These are phyloP conservation scores for Delphinella strobiligena DNA, from an alignment of 2,329 filamentous ascomycete species.

Conservation along the genomic window DNA sequence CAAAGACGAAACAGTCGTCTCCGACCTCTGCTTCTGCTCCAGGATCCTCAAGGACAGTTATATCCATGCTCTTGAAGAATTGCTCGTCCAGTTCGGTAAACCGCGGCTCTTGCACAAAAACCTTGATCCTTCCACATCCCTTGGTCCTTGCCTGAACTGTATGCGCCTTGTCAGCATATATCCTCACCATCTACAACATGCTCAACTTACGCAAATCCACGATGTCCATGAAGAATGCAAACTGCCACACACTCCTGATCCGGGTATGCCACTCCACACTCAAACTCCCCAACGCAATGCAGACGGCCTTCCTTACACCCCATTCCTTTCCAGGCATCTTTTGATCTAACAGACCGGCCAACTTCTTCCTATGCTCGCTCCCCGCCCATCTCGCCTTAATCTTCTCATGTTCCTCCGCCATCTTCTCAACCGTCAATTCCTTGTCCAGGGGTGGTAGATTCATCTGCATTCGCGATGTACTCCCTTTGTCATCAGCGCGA, in stretches of 20 bases:
- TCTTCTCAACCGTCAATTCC: conserved; percentile 7
- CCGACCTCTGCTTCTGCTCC: conserved; percentile 4
- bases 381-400: conserved; percentile 3
- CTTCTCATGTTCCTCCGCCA: conserved; percentile 5
- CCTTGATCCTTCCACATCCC: conserved; percentile 4
- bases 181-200: background rate
- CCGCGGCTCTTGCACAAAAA: conserved; percentile 19
- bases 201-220: conserved; percentile 8
- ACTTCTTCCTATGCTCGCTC: conserved; percentile 1
- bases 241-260: conserved; percentile 20
- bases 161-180: background rate
- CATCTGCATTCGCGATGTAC: background rate
- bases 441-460: conserved; percentile 5
- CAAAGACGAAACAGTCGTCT: conserved; percentile 6
- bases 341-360: conserved; percentile 2
- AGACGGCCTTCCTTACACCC: conserved; percentile 17
- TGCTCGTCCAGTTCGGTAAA: conserved; percentile 17
- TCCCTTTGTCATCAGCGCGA: background rate
- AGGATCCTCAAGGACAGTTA: conserved; percentile 11
- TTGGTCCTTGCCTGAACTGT: conserved; percentile 3
- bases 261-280: conserved; percentile 17
- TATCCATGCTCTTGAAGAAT: conserved; percentile 14
- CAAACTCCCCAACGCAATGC: conserved; percentile 19
- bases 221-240: conserved; percentile 19
- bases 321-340: conserved; percentile 12